Conservation (phyloP, 1,139 yeast species). For the Candida tunisiensis region DNA sequence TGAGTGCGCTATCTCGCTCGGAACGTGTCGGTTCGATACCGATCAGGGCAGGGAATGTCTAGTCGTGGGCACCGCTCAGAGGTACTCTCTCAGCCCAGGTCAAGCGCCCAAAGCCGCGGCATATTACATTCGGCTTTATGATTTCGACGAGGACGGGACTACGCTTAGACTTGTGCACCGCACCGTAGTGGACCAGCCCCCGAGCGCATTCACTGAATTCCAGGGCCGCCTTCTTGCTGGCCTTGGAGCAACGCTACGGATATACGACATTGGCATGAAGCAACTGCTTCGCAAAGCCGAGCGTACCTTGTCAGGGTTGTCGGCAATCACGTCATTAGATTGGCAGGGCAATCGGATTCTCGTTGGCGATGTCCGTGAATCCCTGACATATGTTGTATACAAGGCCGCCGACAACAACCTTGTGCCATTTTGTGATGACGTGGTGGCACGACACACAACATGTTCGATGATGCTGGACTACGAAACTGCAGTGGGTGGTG, state of each 20-base stretch:
- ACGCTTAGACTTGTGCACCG: slow-evolving; percentile 37
- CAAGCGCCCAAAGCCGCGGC: slow-evolving; percentile 8
- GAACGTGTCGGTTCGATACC: slow-evolving; percentile 22
- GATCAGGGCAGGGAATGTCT: slow-evolving; percentile 22
- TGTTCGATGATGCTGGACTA: slow-evolving; percentile 45
- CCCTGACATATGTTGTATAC: slow-evolving; percentile 41
- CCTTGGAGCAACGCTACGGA: slow-evolving; percentile 31
- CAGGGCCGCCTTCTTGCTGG: slow-evolving; percentile 51
- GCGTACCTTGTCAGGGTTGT: slow-evolving; percentile 19
- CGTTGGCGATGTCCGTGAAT: slow-evolving; percentile 51
- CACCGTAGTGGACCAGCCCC: slow-evolving; percentile 37
- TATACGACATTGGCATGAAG: slow-evolving; percentile 63
- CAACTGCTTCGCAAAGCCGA: slow-evolving; percentile 56
- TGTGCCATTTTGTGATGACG: slow-evolving; percentile 54
- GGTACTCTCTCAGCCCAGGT: slow-evolving; percentile 20
- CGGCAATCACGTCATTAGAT: slow-evolving; percentile 32
- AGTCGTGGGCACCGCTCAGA: slow-evolving; percentile 31
- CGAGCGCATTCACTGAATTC: slow-evolving; percentile 36
- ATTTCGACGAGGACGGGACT: slow-evolving; percentile 21
- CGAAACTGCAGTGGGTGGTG: slow-evolving; percentile 74
- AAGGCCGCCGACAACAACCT: slow-evolving; percentile 36
- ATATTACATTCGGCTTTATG: slow-evolving; percentile 28
- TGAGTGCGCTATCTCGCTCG: slow-evolving; percentile 27
- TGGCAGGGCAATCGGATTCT: slow-evolving; percentile 44
- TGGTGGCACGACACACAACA: slow-evolving; percentile 49